Evolutionary conservation across 805 yeast species (phyloP), one percentile per base, ranked within the genome.

Genomic region (Debaryomyces hansenii): DNA sequence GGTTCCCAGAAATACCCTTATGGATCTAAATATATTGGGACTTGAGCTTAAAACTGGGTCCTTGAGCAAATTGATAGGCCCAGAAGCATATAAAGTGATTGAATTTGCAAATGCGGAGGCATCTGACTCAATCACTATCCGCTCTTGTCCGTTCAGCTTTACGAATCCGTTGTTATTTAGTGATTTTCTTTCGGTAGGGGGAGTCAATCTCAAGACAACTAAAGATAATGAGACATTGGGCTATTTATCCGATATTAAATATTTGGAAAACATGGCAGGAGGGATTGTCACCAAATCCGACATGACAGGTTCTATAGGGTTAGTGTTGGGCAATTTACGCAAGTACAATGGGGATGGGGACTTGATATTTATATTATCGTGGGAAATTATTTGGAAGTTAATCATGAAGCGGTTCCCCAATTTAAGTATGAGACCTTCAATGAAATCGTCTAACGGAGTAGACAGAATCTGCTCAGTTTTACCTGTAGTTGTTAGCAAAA

Each of bases 321-420:
- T 76, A 20, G 63, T 76, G 1, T 46, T 67, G 49, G 75, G 78
- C 0, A 66, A 63, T 41, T 42, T 75, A 18, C 53, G 67, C 11
- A 72, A 72, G 47, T 44, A 46, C 29, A 68, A 74, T 48, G 79
- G 79, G 6, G 77, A 73, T 42, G 81, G 81, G 3, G 79, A 75
- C 38, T 52, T 77, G 41, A 47, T 68, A 5, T 53, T 65, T 18
- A 51, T 70, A 3, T n/a, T 66, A 9, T 50, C 68, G 3, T 68
- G 72, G 72, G 42, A 47, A 4, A 14, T 31, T 1, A 51, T 65
- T 12, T 55, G 49, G 41, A 20, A 36, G 7, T 3, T 47, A 8
- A 29, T 46, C 4, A n/a, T 7, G 12, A 18, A 10, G 14, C 10
- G 15, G 8, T 16, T 6, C 11, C 27, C 37, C 4, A 31, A 18